Percentiles rank a stretch among this genome's conserved stretches.
Conservation (phyloP, 2,329 filamentous ascomycete species). For the Chaetomium strumarium region DNA sequence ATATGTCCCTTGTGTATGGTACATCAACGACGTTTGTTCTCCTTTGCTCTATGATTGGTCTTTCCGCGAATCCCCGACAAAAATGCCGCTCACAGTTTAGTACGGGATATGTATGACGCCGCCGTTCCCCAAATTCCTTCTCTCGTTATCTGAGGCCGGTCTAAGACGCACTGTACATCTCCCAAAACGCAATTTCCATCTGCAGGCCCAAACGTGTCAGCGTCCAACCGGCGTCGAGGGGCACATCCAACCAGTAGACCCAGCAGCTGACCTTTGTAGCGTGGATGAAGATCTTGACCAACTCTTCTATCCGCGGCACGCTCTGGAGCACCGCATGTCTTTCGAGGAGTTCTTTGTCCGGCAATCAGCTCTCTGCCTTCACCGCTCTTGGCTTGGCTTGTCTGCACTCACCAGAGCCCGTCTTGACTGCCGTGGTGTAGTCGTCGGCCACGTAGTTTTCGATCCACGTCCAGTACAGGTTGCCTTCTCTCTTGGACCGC, state of each 20-base stretch:
- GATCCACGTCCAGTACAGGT: slow-evolving; percentile 86
- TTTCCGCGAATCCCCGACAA: too few species aligned
- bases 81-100: too few species aligned
- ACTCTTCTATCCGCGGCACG: slow-evolving; percentile 68
- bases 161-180: slow-evolving; percentile 44
- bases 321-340: slow-evolving; percentile 67
- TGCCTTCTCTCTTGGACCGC: slow-evolving; percentile 56
- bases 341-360: slow-evolving; percentile 68
- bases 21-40: too few species aligned
- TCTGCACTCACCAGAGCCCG: slow-evolving; percentile 57
- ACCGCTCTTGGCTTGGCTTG: background rate
- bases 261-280: slow-evolving; percentile 64
- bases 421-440: slow-evolving; percentile 65
- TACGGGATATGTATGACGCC: background rate
- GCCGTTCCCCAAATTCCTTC: too few species aligned
- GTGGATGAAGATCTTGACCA: slow-evolving; percentile 78
- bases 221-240: background rate
- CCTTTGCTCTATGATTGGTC: too few species aligned
- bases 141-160: background rate
- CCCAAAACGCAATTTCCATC: slow-evolving; percentile 72
- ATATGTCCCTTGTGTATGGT: too few species aligned
- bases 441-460: slow-evolving; percentile 80
- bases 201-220: slow-evolving; percentile 30
- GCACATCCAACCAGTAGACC: background rate
- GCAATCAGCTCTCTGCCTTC: background rate